Evolutionary conservation across 78 protist genomes (phyloP), one percentile per base, ranked within the genome.

Genomic region (Dictyostelium brefeldianum): DNA sequence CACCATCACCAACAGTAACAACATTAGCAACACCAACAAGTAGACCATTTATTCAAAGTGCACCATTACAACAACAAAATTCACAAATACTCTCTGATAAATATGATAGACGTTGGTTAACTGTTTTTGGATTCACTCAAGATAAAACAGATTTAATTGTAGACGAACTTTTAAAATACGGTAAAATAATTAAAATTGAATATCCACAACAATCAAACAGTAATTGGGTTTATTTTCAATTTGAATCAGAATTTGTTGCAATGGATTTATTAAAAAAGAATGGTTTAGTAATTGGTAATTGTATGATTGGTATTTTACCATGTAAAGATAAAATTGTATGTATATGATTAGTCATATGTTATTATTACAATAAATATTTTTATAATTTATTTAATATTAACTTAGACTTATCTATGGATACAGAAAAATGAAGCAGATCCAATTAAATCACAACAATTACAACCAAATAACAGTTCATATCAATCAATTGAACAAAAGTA

Each of bases 81-180:
- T n/a, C 59, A 4, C 73, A 47, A 43, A 29, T 83, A 48, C 73
- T 69, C 51, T 50, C 65, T 9, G 92, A 85, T 27, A 73, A 85
- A 22, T 85, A 74, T 75, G 92, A 85, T 74, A 73, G 22, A 47
- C 51, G 92, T 31, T 85, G 92, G 92, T 18, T 85, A 15, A 85
- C 92, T 29, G 50, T 85, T 9, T 85, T 85, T 85, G 92, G 92
- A 43, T 85, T 85, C 92, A 56, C 81, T 17, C 83, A 50, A 20
- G 46, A 78, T 12, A 53, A 67, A 48, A 74, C 53, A 4, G 92
- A 85, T 46, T 53, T 74, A 8, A 53, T 85, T 4, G 25, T 85
- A 12, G 92, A 85, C 47, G 92, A 75, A 62, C 65, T 85, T 11
- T 78, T 51, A 75, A 56, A 78, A 57, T 29, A 20, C 47, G 92